Evolutionary conservation across 352 stramenopile genomes (phyloP).

Genomic region (Aphanomyces cochlioides): DNA sequence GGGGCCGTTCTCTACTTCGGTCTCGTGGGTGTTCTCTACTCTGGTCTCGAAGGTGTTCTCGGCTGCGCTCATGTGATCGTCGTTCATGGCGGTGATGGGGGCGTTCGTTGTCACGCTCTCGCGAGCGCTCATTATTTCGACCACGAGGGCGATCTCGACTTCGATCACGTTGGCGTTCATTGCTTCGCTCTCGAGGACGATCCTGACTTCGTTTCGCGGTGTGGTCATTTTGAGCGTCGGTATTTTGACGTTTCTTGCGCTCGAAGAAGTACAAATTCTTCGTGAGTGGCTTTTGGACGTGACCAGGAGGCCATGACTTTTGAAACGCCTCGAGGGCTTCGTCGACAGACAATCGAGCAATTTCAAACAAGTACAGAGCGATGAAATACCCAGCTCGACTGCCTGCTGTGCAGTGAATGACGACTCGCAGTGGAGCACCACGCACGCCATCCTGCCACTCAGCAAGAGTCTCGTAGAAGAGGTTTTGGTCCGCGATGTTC

Average conservation of each 20-base stretch:
- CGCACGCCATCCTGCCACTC: not conserved
- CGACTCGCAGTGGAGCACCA: slow-evolving; percentile 3
- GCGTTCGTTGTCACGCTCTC: too few species aligned
- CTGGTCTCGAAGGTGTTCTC: not conserved
- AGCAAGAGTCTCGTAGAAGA: not conserved
- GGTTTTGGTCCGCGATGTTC: not conserved
- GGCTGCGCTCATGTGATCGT: too few species aligned
- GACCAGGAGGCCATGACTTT: slow-evolving; percentile 4
- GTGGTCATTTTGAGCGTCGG: too few species aligned
- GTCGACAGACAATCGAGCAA: slow-evolving; percentile 1
- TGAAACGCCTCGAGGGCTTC: slow-evolving; percentile 3
- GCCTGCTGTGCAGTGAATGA: slow-evolving; percentile 1
- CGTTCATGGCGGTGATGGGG: too few species aligned
- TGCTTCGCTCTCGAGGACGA: too few species aligned
- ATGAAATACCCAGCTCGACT: slow-evolving; percentile 1
- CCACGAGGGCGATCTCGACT: too few species aligned
- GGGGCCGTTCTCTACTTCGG: not conserved
- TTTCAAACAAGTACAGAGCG: not conserved
- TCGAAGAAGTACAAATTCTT: slow-evolving; percentile 20
- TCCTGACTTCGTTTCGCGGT: too few species aligned
- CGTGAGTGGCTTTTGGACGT: not conserved
- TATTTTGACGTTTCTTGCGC: not conserved
- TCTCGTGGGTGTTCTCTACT: not conserved
- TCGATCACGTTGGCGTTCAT: too few species aligned
- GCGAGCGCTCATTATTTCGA: too few species aligned